phyloP scores from a whole-genome alignment of 202 grass and related monocot species.

The Sporobolus alterniflorus region DNA sequence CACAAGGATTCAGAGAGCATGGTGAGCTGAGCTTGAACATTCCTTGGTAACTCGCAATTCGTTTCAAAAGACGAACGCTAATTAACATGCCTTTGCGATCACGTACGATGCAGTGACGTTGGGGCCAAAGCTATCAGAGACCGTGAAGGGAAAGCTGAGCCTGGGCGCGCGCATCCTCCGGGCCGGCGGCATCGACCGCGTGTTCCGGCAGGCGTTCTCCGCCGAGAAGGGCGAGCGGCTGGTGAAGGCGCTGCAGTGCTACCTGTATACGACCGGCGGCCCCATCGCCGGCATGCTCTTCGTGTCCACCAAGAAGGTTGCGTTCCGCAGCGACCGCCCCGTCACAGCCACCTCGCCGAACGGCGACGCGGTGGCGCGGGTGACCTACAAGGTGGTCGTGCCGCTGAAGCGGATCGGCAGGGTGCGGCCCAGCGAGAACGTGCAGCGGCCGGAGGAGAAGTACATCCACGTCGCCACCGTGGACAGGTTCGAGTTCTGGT shows the following conservation, averaged over 20 bases:
- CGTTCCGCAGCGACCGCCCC: constrained; percentile 77
- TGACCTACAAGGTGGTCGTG: constrained; percentile 78
- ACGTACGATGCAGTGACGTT: constrained; percentile 55
- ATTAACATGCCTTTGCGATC: background rate
- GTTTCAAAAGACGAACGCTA: background rate
- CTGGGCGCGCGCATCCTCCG: constrained; percentile 71
- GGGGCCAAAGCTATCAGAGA: constrained; percentile 81
- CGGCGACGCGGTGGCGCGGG: constrained; percentile 27
- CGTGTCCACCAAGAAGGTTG: constrained; percentile 65
- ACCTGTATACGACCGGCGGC: constrained; percentile 79
- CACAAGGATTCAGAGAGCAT: constrained; percentile 72
- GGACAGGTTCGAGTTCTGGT: constrained; percentile 94
- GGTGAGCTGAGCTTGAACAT: constrained; percentile 31
- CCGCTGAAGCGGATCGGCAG: constrained; percentile 55
- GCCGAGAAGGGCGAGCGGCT: constrained; percentile 71
- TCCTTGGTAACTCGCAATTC: background rate
- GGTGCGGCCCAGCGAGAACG: constrained; percentile 61
- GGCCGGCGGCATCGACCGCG: constrained; percentile 74
- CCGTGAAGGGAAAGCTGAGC: constrained; percentile 84
- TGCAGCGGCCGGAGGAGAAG: constrained; percentile 66
- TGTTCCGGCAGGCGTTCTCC: constrained; percentile 69
- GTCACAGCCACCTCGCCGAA: constrained; percentile 47
- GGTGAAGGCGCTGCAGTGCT: constrained; percentile 86
- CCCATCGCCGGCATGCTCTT: constrained; percentile 90
- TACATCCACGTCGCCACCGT: constrained; percentile 76